Evolutionary conservation across 805 yeast genomes (phyloP).

Genomic region (Candida caryicola): DNA sequence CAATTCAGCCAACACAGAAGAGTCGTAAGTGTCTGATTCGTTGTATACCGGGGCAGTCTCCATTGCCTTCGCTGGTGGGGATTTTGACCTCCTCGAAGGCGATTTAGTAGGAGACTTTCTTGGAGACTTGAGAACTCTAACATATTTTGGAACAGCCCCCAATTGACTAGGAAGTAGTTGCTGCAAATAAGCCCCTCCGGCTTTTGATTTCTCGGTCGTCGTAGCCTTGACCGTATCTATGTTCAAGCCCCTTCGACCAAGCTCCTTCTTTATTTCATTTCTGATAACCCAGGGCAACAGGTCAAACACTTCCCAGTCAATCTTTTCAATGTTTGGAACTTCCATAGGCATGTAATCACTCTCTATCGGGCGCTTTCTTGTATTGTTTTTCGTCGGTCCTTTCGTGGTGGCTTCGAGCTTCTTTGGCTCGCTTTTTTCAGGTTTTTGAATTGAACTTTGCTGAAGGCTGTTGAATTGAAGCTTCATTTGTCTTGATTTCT

Average conservation of each 20-base stretch:
- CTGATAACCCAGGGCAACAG: conserved; percentile 66
- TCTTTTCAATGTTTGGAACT: conserved; percentile 19
- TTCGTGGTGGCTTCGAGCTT: conserved; percentile 13
- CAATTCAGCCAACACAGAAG: conserved; percentile 34
- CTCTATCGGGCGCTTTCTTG: conserved; percentile 7
- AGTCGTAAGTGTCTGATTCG: conserved; percentile 32
- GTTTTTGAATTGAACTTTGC: neutral
- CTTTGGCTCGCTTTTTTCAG: conserved; percentile 21
- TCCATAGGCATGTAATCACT: neutral
- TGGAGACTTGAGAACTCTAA: conserved; percentile 33
- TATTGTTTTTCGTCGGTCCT: conserved; percentile 14
- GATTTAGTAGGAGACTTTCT: conserved; percentile 23
- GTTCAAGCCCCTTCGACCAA: conserved; percentile 43
- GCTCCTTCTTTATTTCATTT: conserved; percentile 55
- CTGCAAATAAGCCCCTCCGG: conserved; percentile 30
- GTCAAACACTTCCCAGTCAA: conserved; percentile 64
- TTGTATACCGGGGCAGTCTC: conserved; percentile 14
- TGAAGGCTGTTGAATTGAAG: conserved; percentile 16
- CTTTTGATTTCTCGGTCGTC: neutral
- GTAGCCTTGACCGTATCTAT: conserved; percentile 1
- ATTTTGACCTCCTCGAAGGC: conserved; percentile 11
- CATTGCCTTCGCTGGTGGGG: conserved; percentile 14
- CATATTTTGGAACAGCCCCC: conserved; percentile 27
- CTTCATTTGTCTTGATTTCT: conserved; percentile 22
- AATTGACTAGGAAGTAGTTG: conserved; percentile 36